phyloP scores from a whole-genome alignment of 2,329 filamentous ascomycete species.

The Arthrobotrys conoides region DNA sequence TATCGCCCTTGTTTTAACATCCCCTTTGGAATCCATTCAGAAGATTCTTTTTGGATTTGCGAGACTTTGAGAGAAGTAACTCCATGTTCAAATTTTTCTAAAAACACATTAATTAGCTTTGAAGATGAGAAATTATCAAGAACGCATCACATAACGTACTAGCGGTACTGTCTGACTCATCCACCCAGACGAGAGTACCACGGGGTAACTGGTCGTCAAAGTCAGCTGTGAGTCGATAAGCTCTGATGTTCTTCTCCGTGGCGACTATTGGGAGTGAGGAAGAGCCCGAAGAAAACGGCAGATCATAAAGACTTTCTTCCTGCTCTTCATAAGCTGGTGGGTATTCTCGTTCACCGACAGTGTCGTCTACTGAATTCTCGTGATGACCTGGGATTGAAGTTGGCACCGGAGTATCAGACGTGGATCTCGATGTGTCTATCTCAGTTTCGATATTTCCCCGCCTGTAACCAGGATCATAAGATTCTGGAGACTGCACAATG shows the following conservation, averaged over 20 bases:
- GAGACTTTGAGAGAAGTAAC: conserved; percentile 23
- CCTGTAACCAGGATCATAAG: conserved; percentile 12
- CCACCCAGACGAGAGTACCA: conserved; percentile 54
- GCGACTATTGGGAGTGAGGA: conserved; percentile 42
- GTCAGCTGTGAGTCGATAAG: conserved; percentile 39
- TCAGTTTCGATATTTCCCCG: conserved; percentile 11
- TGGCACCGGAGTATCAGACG: not conserved
- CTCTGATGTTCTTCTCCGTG: conserved; percentile 22
- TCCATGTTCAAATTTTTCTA: conserved; percentile 43
- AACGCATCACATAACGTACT: conserved; percentile 29
- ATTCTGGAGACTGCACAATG: conserved; percentile 46
- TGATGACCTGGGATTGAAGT: not conserved
- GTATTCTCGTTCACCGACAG: not conserved
- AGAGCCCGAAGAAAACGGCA: conserved; percentile 14
- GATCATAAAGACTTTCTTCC: conserved; percentile 12
- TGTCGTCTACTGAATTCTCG: conserved; percentile 16
- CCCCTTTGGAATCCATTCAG: conserved; percentile 52
- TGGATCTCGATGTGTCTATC: conserved; percentile 2
- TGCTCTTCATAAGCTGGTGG: not conserved
- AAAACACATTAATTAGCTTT: conserved; percentile 9
- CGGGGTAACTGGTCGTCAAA: conserved; percentile 22
- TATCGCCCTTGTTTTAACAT: conserved; percentile 51
- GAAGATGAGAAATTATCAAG: not conserved
- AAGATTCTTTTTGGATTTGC: conserved; percentile 23
- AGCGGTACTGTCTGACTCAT: conserved; percentile 40